These are phyloP conservation scores for Oenanthe javanica DNA, from an alignment of 140 eudicot species.

Conservation along the genomic window DNA sequence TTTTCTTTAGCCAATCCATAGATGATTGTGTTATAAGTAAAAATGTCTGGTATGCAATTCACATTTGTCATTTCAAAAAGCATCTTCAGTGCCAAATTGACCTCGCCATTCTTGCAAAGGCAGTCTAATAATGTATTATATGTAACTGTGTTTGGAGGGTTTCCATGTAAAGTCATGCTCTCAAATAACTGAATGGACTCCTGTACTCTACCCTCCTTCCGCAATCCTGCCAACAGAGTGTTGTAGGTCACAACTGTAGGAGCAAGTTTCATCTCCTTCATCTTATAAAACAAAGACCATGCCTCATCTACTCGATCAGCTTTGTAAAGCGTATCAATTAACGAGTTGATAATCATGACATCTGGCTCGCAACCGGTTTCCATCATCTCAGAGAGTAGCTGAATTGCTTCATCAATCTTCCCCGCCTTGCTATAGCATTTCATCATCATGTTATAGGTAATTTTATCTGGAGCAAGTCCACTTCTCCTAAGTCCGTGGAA, in stretches of 20 bases:
- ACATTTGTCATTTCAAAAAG: constrained; percentile 49
- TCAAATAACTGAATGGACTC: constrained; percentile 56
- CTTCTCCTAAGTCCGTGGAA: constrained; percentile 61
- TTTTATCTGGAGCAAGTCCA: constrained; percentile 85
- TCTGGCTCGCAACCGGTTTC: constrained; percentile 68
- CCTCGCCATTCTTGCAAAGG: constrained; percentile 75
- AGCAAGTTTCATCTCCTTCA: constrained; percentile 66
- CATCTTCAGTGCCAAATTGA: constrained; percentile 66
- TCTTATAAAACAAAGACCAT: constrained; percentile 60
- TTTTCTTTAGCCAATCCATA: constrained; percentile 60
- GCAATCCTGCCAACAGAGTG: constrained; percentile 77
- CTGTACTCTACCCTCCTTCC: constrained; percentile 70
- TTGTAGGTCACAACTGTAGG: constrained; percentile 91
- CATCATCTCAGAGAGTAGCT: constrained; percentile 63
- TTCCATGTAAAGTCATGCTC: constrained; percentile 54
- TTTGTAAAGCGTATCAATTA: constrained; percentile 79
- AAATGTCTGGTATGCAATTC: constrained; percentile 67
- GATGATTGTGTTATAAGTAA: constrained; percentile 76
- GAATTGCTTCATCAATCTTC: constrained; percentile 62
- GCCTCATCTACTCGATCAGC: constrained; percentile 76
- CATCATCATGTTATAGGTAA: constrained; percentile 95
- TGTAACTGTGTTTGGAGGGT: constrained; percentile 71
- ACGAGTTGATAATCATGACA: constrained; percentile 64
- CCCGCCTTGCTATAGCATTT: constrained; percentile 79
- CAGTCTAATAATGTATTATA: constrained; percentile 79